Evolutionary conservation across 345 rosid genomes (phyloP), one percentile per base, ranked within the genome.

Genomic region (Ricinus communis): DNA sequence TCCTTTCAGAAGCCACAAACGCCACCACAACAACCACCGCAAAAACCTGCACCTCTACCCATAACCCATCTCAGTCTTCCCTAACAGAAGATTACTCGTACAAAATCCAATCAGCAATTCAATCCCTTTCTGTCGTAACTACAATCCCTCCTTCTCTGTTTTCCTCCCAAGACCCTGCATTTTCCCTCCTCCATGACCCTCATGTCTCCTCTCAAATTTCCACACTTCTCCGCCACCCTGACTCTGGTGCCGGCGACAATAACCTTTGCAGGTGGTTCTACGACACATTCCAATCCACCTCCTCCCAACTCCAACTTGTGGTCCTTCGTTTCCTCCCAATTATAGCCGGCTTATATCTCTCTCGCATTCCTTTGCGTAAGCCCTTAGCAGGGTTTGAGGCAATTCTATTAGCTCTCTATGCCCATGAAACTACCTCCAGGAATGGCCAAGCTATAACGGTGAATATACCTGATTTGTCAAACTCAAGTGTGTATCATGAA

Each of bases 341-440:
- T 38, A 71, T 94, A 56, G 86, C 91, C 22, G 92, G 90, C 4
- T 75, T 85, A 41, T 94, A 94, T 83, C 93, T 94, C 76, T 82
- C 91, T 6, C 93, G 97, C 12, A 87, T 87, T 46, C 63, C 85
- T 49, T 85, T 70, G 8, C 89, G 90, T 10, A 84, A 84, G 69
- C 80, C 91, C 4, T 81, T 82, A 22, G 91, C 98, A 16, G 98
- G 97, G 10, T 94, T 94, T 72, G 96, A 94, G 68, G 93, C 96
- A 12, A 84, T 91, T 8, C 59, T 90, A 27, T 71, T 94, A 19
- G 96, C 98, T 4, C 86, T 94, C 31, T 91, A 88, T 79, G 87
- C 97, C 0, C 87, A 88, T 19, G 98, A 90, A 56, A 87, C 93
- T 22, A 79, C 83, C 13, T 62, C 87, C 8, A 89, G 95, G 0